These are phyloP conservation scores for Claviceps sp. DNA, from an alignment of 2,329 filamentous ascomycete species.

Conservation along the genomic window DNA sequence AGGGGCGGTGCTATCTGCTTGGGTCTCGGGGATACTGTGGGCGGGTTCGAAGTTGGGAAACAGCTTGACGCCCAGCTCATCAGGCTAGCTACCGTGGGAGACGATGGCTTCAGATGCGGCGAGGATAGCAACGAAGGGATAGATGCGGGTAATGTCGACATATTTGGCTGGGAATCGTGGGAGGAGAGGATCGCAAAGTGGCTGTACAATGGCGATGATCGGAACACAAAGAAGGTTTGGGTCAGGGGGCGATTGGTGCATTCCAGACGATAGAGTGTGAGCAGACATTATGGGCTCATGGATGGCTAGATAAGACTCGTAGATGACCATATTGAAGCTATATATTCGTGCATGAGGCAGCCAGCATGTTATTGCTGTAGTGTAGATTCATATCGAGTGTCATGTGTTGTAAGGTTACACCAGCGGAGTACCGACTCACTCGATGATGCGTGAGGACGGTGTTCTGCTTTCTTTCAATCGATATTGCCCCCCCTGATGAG, in stretches of 20 bases:
- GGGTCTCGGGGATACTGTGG: slow-evolving; percentile 57
- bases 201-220: slow-evolving; percentile 86
- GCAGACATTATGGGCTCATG: too few relatives aligned
- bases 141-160: slow-evolving; percentile 56
- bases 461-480: too few relatives aligned
- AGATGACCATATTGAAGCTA: too few relatives aligned
- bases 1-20: slow-evolving; percentile 75
- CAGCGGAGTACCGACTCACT: too few relatives aligned
- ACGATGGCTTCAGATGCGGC: slow-evolving; percentile 15
- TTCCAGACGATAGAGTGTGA: slow-evolving; percentile 20
- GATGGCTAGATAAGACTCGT: neutral
- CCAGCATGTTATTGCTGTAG: too few relatives aligned
- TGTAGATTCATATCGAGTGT: too few relatives aligned
- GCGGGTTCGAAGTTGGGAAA: slow-evolving; percentile 75
- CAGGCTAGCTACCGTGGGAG: slow-evolving; percentile 39
- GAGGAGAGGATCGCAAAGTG: slow-evolving; percentile 81
- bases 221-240: slow-evolving; percentile 84
- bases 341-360: too few relatives aligned
- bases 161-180: slow-evolving; percentile 90
- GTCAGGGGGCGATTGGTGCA: slow-evolving; percentile 76
- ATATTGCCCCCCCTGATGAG: too few relatives aligned
- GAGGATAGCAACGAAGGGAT: slow-evolving; percentile 11
- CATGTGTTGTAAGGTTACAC: too few relatives aligned
- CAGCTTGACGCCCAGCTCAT: slow-evolving; percentile 86
- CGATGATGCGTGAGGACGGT: too few relatives aligned